These are phyloP conservation scores for Aspergillus felis DNA, from an alignment of 2,329 filamentous ascomycete genomes.

Conservation along the genomic window DNA sequence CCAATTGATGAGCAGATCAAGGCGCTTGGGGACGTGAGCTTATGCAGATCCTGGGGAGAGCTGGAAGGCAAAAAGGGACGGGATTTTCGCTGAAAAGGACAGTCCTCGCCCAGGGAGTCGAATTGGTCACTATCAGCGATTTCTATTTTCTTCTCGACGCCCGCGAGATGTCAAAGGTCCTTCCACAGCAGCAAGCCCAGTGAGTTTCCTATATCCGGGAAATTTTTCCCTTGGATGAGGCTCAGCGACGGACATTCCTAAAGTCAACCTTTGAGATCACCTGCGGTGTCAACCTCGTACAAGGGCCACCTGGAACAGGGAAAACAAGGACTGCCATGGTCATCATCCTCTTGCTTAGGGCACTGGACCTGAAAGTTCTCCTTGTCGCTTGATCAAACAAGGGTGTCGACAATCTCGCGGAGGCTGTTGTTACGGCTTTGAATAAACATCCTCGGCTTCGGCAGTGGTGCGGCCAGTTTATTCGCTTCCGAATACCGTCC, in stretches of 20 bases:
- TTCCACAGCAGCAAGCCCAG: background rate
- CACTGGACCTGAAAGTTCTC: constrained; percentile 3
- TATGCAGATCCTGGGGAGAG: background rate
- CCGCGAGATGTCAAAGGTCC: background rate
- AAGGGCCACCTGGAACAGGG: constrained; percentile 6
- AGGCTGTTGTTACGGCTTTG: constrained; percentile 1
- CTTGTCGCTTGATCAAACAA: constrained; percentile 5
- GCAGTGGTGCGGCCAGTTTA: background rate
- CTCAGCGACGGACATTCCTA: constrained; percentile 1
- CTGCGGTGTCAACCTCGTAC: constrained; percentile 2
- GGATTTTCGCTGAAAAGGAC: constrained; percentile 2
- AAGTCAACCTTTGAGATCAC: background rate
- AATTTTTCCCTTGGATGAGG: constrained; percentile 1
- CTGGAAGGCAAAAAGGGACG: background rate
- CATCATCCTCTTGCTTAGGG: constrained; percentile 4
- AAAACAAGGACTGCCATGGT: constrained; percentile 7
- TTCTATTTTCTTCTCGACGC: constrained; percentile 7
- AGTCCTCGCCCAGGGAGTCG: constrained; percentile 6
- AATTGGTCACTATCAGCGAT: constrained; percentile 1
- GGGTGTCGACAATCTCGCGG: constrained; percentile 3
- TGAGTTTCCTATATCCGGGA: background rate
- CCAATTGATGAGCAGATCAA: background rate
- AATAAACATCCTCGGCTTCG: background rate
- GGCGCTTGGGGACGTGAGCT: background rate
- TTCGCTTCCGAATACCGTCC: background rate